Percentiles rank a stretch among this genome's conserved stretches.
Conservation (phyloP, 2,329 filamentous ascomycete genomes). For the Thielaviopsis cerberus region DNA sequence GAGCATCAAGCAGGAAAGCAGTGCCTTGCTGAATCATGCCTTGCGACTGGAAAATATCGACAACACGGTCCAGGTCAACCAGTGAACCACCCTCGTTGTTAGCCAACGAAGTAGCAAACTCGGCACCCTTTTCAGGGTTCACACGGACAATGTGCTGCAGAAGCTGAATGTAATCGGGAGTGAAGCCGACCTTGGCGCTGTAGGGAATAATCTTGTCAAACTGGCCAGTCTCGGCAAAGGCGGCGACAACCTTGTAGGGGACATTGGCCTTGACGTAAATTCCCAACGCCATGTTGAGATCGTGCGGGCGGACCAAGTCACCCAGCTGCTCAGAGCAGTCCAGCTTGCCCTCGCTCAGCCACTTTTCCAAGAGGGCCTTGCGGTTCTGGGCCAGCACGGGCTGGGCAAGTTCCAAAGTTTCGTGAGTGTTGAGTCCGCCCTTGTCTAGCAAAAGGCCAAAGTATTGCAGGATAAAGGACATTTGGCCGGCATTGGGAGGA, state of each 20-base stretch:
- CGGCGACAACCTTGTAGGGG: constrained; percentile 84
- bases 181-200: constrained; percentile 65
- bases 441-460: constrained; percentile 96
- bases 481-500: constrained; percentile 61
- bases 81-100: constrained; percentile 75
- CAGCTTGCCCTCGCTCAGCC: constrained; percentile 90
- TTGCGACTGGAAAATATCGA: constrained; percentile 95
- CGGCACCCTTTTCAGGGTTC: constrained; percentile 81
- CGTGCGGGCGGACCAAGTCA: constrained; percentile 79
- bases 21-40: constrained; percentile 96
- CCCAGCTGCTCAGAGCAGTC: constrained; percentile 92
- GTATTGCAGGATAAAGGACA: constrained; percentile 90
- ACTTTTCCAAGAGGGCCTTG: constrained; percentile 93
- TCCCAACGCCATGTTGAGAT: constrained; percentile 66
- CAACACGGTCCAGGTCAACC: constrained; percentile 82
- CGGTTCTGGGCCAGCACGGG: constrained; percentile 85
- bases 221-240: constrained; percentile 85
- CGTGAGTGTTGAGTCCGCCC: constrained; percentile 76
- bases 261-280: constrained; percentile 87
- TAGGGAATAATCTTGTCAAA: constrained; percentile 96
- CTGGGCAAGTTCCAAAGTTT: constrained; percentile 81
- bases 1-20: constrained; percentile 87
- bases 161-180: constrained; percentile 84
- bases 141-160: constrained; percentile 82
- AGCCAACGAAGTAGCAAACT: constrained; percentile 82